A percentile compares a stretch with the other conserved stretches of the same genome.
phyloP scores from a whole-genome alignment of 352 stramenopile genomes.

The Saprolegnia parasitica region DNA sequence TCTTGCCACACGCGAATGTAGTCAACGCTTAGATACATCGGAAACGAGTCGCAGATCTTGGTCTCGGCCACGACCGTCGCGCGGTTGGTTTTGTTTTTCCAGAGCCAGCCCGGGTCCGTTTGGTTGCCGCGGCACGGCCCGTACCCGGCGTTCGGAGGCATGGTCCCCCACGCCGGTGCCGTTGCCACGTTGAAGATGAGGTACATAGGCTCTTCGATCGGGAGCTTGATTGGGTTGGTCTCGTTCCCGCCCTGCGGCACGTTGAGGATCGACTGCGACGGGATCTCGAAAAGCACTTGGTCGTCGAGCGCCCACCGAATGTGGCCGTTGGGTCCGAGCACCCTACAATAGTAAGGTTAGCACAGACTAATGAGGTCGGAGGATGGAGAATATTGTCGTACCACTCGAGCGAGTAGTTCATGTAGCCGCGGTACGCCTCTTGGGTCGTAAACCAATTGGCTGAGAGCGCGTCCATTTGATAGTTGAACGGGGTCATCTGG shows the following conservation, averaged over 20 bases:
- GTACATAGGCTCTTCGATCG: conserved; percentile 65
- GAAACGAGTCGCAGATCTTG: conserved; percentile 57
- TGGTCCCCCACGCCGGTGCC: conserved; percentile 52
- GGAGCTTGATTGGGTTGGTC: conserved; percentile 30
- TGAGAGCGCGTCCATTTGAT: conserved; percentile 35
- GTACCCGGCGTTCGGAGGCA: conserved; percentile 28
- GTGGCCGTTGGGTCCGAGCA: conserved; percentile 27
- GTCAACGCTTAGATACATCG: conserved; percentile 77
- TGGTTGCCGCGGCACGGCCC: conserved; percentile 28
- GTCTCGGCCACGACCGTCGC: neutral
- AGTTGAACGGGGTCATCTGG: conserved; percentile 28
- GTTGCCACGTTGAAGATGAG: conserved; percentile 81
- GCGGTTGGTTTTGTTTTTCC: conserved; percentile 34
- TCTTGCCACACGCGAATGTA: conserved; percentile 82
- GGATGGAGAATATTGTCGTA: neutral
- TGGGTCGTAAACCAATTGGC: conserved; percentile 21
- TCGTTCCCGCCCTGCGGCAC: conserved; percentile 24
- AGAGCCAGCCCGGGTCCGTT: neutral
- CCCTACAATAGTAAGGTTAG: too few relatives aligned
- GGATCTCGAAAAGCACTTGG: conserved; percentile 30
- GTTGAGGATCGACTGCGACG: conserved; percentile 25
- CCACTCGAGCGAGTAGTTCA: conserved; percentile 24
- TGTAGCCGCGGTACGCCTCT: conserved; percentile 21
- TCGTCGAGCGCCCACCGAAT: conserved; percentile 29
- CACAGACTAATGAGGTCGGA: neutral